Evolutionary conservation across 2,329 filamentous ascomycete species (phyloP).

Genomic region (Alternaria sp.): DNA sequence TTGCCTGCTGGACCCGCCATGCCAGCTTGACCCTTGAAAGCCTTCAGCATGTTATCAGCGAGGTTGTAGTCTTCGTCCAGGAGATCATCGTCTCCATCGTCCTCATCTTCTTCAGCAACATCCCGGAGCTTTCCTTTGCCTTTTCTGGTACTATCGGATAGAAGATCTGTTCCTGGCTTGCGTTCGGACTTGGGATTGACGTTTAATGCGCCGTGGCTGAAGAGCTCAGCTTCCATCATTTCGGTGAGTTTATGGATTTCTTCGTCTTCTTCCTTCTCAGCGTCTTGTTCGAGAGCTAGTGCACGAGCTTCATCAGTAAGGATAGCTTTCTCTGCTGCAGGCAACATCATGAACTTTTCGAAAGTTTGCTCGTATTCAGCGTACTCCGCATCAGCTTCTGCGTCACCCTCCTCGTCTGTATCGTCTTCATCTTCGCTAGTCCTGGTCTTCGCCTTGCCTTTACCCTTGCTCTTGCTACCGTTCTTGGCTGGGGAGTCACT

Average conservation of each 20-base stretch:
- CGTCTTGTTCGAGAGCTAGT: constrained; percentile 54
- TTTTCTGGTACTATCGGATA: constrained; percentile 17
- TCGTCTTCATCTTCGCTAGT: constrained; percentile 6
- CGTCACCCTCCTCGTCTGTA: constrained; percentile 48
- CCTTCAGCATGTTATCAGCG: constrained; percentile 88
- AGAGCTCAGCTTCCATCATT: constrained; percentile 77
- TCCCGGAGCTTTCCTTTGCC: constrained; percentile 25
- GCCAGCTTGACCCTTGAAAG: constrained; percentile 89
- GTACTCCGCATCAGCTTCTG: constrained; percentile 78
- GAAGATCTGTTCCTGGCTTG: constrained; percentile 18
- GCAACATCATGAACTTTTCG: constrained; percentile 80
- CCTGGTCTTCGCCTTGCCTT: constrained; percentile 69
- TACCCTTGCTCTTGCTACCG: constrained; percentile 50
- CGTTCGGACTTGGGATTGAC: constrained; percentile 39
- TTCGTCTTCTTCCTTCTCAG: constrained; percentile 56
- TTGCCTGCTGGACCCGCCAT: constrained; percentile 87
- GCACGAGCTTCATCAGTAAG: constrained; percentile 47
- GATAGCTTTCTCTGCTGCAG: constrained; percentile 50
- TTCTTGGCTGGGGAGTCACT: constrained; percentile 53
- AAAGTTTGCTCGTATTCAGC: constrained; percentile 79
- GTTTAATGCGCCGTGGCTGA: constrained; percentile 70
- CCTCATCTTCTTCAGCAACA: constrained; percentile 51
- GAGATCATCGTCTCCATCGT: constrained; percentile 57
- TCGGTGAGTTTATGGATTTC: constrained; percentile 71
- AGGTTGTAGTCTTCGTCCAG: constrained; percentile 86